phyloP scores from a whole-genome alignment of 2,329 filamentous ascomycete genomes.

The Xylariomycetidae sp. region DNA sequence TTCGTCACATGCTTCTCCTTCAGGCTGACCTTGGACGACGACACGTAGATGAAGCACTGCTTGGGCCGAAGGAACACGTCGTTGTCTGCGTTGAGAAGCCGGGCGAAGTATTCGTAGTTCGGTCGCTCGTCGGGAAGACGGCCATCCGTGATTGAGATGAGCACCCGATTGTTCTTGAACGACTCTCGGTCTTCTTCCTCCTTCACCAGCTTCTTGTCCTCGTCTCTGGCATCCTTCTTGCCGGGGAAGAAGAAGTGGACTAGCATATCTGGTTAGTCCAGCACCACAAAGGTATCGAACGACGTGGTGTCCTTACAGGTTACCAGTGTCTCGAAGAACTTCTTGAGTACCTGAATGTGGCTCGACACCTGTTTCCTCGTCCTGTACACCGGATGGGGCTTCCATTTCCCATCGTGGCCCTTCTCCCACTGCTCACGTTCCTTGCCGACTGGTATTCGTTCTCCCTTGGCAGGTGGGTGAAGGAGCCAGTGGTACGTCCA shows the following conservation, averaged over 20 bases:
- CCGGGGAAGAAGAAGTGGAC: conserved; percentile 56
- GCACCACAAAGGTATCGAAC: background rate
- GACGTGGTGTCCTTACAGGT: conserved; percentile 46
- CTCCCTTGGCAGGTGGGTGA: conserved; percentile 36
- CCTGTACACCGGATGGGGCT: conserved; percentile 30
- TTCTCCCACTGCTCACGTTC: conserved; percentile 33
- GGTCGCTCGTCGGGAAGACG: conserved; percentile 52
- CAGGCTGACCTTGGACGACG: conserved; percentile 45
- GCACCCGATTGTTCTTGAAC: conserved; percentile 60
- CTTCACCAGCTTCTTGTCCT: conserved; percentile 31
- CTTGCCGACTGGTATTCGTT: conserved; percentile 38
- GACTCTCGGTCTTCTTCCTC: conserved; percentile 41
- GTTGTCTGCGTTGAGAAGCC: conserved; percentile 48
- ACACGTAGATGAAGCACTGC: conserved; percentile 54
- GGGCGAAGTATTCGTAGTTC: conserved; percentile 57
- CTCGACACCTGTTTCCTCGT: conserved; percentile 60
- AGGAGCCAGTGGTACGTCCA: conserved; percentile 46
- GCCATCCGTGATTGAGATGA: conserved; percentile 53
- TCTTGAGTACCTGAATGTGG: conserved; percentile 65
- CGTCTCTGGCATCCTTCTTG: conserved; percentile 47
- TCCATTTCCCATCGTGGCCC: conserved; percentile 17
- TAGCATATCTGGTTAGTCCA: conserved; percentile 18
- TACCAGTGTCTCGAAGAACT: conserved; percentile 56
- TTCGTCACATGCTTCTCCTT: conserved; percentile 35
- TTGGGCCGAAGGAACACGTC: conserved; percentile 50